Conservation (phyloP, 2,329 filamentous ascomycete genomes). For the Colletotrichum abscissum region DNA sequence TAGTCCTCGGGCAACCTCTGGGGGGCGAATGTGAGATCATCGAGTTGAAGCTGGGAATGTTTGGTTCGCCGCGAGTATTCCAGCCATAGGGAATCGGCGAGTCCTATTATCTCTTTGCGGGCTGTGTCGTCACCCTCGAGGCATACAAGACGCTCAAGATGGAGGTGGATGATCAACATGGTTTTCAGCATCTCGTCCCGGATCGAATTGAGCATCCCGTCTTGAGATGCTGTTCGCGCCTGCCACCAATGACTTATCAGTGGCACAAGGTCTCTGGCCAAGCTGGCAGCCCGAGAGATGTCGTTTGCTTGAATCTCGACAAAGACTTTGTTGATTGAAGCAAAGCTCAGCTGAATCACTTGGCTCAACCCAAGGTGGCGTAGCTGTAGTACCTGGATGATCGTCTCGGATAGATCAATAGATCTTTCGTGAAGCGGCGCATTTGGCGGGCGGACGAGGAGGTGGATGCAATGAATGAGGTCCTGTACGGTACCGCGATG, state of each 20-base stretch:
- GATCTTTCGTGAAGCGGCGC: slow-evolving; percentile 71
- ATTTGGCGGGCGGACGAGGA: slow-evolving; percentile 73
- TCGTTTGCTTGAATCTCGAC: slow-evolving; percentile 75
- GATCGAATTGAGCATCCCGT: slow-evolving; percentile 70
- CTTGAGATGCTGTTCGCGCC: slow-evolving; percentile 71
- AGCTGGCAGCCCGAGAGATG: slow-evolving; percentile 67
- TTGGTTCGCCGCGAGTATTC: slow-evolving; percentile 82
- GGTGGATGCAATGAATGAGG: slow-evolving; percentile 73
- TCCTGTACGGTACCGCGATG: slow-evolving; percentile 50
- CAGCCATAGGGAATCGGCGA: slow-evolving; percentile 77
- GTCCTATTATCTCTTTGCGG: slow-evolving; percentile 66
- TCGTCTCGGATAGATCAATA: slow-evolving; percentile 64
- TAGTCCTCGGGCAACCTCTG: slow-evolving; percentile 54
- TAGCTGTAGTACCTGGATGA: slow-evolving; percentile 71
- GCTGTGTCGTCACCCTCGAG: slow-evolving; percentile 53
- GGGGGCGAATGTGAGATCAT: slow-evolving; percentile 74
- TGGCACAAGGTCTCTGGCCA: slow-evolving; percentile 73
- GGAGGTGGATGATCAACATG: slow-evolving; percentile 73
- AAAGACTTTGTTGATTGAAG: slow-evolving; percentile 78
- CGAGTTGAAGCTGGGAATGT: slow-evolving; percentile 79
- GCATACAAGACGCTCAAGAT: slow-evolving; percentile 67
- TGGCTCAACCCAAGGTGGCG: slow-evolving; percentile 68
- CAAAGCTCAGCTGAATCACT: slow-evolving; percentile 79
- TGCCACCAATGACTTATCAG: slow-evolving; percentile 83
- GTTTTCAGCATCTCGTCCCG: slow-evolving; percentile 83